Conservation (phyloP, 2,329 filamentous ascomycete genomes). For the Cladosporium colombiae region DNA sequence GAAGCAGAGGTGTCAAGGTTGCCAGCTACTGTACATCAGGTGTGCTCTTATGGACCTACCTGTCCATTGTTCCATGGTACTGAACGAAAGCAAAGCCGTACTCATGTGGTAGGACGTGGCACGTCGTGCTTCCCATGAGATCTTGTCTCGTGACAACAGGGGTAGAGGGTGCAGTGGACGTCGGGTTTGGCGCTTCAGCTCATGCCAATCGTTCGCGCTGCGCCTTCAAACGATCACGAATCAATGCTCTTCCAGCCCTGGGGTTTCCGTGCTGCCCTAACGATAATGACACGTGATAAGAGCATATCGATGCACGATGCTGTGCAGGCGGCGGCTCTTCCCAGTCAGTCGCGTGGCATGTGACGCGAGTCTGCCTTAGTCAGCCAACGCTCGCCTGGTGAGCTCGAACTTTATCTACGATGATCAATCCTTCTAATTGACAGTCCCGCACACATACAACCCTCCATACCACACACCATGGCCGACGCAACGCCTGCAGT, state of each 20-base stretch:
- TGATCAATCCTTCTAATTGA: not conserved
- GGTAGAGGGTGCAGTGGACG: not conserved
- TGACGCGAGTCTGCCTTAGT: not conserved
- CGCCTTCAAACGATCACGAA: not conserved
- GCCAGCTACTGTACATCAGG: not conserved
- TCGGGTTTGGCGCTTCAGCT: not conserved
- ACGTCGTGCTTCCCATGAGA: not conserved
- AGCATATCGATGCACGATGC: not conserved
- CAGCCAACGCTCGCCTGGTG: not conserved
- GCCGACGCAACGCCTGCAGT: slow-evolving; percentile 36
- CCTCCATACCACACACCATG: slow-evolving; percentile 27
- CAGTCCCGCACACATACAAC: not conserved
- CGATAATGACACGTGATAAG: not conserved
- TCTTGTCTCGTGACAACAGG: not conserved
- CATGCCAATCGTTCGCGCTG: not conserved
- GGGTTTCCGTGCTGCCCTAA: not conserved
- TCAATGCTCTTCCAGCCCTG: not conserved
- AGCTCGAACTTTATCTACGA: not conserved
- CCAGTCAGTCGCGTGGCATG: not conserved
- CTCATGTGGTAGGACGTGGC: not conserved
- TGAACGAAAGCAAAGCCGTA: not conserved
- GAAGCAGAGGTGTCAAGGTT: not conserved
- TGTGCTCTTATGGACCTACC: not conserved
- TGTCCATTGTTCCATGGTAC: not conserved
- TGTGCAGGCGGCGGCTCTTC: not conserved